Conservation (phyloP, 1,284 basidiomycete species). For the Ganoderma meredithae region DNA sequence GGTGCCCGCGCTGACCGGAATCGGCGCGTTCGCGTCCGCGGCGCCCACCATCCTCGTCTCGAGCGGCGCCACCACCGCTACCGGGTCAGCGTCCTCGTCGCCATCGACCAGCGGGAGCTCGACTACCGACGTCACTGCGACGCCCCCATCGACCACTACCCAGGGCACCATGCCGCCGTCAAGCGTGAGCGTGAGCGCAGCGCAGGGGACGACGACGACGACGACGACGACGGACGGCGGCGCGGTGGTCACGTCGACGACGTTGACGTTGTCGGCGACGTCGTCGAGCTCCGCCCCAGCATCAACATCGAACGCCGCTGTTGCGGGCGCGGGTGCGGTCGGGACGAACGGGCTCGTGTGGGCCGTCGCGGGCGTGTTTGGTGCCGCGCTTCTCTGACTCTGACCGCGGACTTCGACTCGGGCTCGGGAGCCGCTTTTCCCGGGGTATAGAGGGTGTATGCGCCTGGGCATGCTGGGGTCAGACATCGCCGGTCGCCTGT, state of each 20-base stretch:
- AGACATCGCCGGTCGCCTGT: background rate
- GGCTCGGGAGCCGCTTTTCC: background rate
- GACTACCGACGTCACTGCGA: background rate
- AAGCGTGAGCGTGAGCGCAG: background rate
- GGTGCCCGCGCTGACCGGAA: conserved; percentile 45
- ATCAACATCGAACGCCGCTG: conserved; percentile 12
- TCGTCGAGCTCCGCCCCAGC: background rate
- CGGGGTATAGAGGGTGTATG: background rate
- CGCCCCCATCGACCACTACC: background rate
- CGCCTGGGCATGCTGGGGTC: background rate
- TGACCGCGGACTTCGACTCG: background rate
- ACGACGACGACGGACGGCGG: background rate
- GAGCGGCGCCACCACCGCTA: too few relatives aligned
- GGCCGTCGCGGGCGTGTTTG: conserved; percentile 32
- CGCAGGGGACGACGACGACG: too few relatives aligned
- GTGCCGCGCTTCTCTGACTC: conserved; percentile 29
- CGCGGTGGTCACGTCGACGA: background rate
- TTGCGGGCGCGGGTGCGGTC: conserved; percentile 18
- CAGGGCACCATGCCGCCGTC: background rate
- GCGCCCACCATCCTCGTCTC: conserved; percentile 17
- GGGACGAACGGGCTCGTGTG: conserved; percentile 26
- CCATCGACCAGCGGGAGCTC: background rate
- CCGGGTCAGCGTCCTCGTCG: conserved; percentile 7
- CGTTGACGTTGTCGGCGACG: background rate
- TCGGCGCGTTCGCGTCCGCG: conserved; percentile 54